These are phyloP conservation scores for Hanseniaspora occidentalis DNA, from an alignment of 805 yeast species.

Conservation along the genomic window DNA sequence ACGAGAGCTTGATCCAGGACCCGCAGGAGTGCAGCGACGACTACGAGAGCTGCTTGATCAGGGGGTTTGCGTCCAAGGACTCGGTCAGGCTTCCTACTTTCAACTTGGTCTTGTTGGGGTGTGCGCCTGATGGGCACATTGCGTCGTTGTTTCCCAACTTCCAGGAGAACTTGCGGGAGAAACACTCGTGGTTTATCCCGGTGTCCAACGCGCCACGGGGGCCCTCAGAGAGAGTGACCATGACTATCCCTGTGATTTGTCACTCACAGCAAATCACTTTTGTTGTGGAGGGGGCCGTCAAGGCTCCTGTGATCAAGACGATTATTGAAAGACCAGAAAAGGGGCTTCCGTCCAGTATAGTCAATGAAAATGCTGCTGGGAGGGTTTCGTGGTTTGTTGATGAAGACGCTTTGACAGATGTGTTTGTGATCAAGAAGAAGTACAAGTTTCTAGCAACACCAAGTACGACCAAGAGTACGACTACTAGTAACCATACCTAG, in stretches of 20 bases:
- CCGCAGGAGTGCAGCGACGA: conserved; percentile 90
- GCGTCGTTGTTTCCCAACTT: conserved; percentile 88
- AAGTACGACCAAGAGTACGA: too few relatives aligned
- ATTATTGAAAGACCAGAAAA: conserved; percentile 96
- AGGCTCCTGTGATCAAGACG: conserved; percentile 81
- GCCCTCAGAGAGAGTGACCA: conserved; percentile 73
- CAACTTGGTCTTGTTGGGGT: conserved; percentile 81
- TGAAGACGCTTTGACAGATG: conserved; percentile 78
- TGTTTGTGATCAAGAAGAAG: conserved; percentile 30
- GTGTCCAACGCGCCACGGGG: conserved; percentile 86
- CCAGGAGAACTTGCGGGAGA: conserved; percentile 77
- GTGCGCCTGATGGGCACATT: conserved; percentile 98
- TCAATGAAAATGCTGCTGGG: conserved; percentile 94
- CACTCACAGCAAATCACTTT: conserved; percentile 88
- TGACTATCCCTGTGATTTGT: conserved; percentile 88
- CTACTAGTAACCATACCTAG: too few relatives aligned
- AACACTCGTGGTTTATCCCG: conserved; percentile 90
- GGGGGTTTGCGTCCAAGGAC: conserved; percentile 91
- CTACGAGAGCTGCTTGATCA: conserved; percentile 76
- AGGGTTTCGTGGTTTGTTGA: conserved; percentile 96
- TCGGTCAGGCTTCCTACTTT: conserved; percentile 92
- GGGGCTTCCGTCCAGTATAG: conserved; percentile 87
- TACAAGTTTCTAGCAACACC: conserved; percentile 13
- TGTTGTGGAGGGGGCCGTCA: conserved; percentile 92
- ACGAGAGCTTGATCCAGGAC: conserved; percentile 59